Evolutionary conservation across 139 green algal genomes (phyloP).

Genomic region (Choricystis sp.): DNA sequence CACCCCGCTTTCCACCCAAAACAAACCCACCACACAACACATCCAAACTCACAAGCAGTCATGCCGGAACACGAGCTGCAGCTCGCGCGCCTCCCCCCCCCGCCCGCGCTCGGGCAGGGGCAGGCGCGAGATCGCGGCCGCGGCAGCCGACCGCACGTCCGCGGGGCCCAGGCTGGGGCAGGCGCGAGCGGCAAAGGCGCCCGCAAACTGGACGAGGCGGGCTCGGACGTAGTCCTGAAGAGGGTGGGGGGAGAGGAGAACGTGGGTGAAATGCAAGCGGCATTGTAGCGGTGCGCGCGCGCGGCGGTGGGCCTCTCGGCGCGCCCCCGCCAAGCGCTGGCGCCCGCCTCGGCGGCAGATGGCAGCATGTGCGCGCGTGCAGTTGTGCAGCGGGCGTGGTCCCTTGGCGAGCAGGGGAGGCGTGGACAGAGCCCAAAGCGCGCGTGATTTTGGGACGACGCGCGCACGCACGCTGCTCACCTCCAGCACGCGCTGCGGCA

Average conservation of each 20-base stretch:
- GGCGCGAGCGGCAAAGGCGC: slow-evolving; percentile 19
- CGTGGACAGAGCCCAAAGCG: too few relatives aligned
- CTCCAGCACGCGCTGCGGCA: too few relatives aligned
- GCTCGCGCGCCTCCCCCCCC: slow-evolving; percentile 39
- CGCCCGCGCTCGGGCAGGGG: slow-evolving; percentile 38
- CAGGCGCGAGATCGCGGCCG: slow-evolving; percentile 32
- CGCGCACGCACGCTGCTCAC: too few relatives aligned
- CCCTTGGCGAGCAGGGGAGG: background rate
- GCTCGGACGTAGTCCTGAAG: slow-evolving; percentile 46
- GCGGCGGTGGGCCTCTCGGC: background rate
- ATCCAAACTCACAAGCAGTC: slow-evolving; percentile 57
- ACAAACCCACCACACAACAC: background rate
- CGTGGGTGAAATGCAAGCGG: too few relatives aligned
- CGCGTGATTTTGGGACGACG: too few relatives aligned
- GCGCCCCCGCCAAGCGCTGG: background rate
- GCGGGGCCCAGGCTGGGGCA: slow-evolving; percentile 21
- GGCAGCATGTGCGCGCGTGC: background rate
- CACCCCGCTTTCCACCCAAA: background rate
- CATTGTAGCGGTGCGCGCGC: too few relatives aligned
- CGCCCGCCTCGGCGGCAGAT: background rate
- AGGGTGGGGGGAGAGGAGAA: background rate
- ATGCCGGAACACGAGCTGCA: slow-evolving; percentile 79
- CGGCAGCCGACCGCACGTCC: slow-evolving; percentile 25
- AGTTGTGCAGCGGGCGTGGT: background rate
- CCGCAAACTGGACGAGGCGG: slow-evolving; percentile 40